Conservation (phyloP, 2,329 filamentous ascomycete genomes). For the Paecilomyces fulvus region DNA sequence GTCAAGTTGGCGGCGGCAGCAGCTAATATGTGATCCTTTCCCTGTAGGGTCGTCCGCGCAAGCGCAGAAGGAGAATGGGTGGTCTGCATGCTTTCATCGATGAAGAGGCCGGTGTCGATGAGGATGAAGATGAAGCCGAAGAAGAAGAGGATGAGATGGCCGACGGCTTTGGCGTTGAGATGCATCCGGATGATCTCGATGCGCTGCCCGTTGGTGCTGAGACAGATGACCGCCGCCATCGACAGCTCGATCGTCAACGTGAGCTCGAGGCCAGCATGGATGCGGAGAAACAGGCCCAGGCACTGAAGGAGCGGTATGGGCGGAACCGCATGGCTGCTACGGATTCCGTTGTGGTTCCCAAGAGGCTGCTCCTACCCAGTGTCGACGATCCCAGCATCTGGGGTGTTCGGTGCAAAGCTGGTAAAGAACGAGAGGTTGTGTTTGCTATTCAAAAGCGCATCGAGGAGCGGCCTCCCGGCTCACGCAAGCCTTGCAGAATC, state of each 20-base stretch:
- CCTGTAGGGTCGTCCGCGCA: conserved; percentile 60
- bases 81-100: conserved; percentile 84
- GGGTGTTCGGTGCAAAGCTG: conserved; percentile 86
- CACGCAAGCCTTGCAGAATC: conserved; percentile 73
- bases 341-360: conserved; percentile 72
- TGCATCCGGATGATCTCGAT: conserved; percentile 80
- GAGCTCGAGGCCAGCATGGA: conserved; percentile 83
- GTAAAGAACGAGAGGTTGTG: conserved; percentile 89
- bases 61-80: conserved; percentile 61
- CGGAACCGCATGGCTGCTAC: conserved; percentile 59
- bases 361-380: conserved; percentile 77
- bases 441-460: conserved; percentile 82
- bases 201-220: conserved; percentile 66
- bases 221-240: conserved; percentile 83
- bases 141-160: conserved; percentile 82
- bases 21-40: conserved; percentile 5
- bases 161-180: conserved; percentile 79
- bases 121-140: conserved; percentile 78
- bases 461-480: conserved; percentile 62
- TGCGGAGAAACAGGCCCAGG: conserved; percentile 84
- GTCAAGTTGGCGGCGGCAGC: background rate
- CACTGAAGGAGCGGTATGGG: conserved; percentile 80
- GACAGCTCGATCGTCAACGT: conserved; percentile 86
- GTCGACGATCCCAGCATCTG: conserved; percentile 95
- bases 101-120: conserved; percentile 96